A percentile compares a stretch with the other conserved stretches of the same genome.
Conservation (phyloP, 768 basidiomycete species). For the Lactarius sp. region DNA sequence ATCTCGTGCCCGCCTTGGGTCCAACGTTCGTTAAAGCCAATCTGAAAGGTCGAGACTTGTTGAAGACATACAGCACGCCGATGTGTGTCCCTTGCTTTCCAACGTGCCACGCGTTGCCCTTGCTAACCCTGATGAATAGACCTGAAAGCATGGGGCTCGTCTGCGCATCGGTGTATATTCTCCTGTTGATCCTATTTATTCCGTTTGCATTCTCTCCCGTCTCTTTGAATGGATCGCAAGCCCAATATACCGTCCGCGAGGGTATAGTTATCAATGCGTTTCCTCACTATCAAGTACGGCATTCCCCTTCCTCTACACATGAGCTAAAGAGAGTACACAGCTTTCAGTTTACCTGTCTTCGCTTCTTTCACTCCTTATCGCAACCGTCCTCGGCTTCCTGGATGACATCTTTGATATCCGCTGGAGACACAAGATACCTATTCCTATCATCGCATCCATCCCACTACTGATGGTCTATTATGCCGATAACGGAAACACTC, state of each 20-base stretch:
- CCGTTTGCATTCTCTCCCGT: conserved; percentile 89
- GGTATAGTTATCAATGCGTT: conserved; percentile 65
- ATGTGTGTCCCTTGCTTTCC: conserved; percentile 45
- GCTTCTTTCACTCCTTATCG: conserved; percentile 84
- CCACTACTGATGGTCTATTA: conserved; percentile 96
- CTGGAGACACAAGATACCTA: conserved; percentile 96
- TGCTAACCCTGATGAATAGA: conserved; percentile 38
- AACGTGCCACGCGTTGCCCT: background rate
- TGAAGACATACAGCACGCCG: conserved; percentile 72
- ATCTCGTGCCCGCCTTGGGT: conserved; percentile 79
- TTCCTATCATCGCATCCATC: conserved; percentile 92
- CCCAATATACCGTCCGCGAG: conserved; percentile 41
- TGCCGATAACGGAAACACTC: conserved; percentile 89
- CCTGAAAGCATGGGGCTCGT: conserved; percentile 94
- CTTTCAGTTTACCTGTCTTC: conserved; percentile 91
- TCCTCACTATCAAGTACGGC: conserved; percentile 69
- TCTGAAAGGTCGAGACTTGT: conserved; percentile 79
- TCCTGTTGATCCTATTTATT: conserved; percentile 85
- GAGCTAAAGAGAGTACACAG: conserved; percentile 36
- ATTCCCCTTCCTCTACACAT: background rate
- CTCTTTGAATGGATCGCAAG: conserved; percentile 45
- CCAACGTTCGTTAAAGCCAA: conserved; percentile 76
- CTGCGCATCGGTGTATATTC: conserved; percentile 83
- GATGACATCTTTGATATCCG: conserved; percentile 98
- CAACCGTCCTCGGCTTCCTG: conserved; percentile 90